Conservation (phyloP, 164 flowering plant species). For the Sextonia rubra region DNA sequence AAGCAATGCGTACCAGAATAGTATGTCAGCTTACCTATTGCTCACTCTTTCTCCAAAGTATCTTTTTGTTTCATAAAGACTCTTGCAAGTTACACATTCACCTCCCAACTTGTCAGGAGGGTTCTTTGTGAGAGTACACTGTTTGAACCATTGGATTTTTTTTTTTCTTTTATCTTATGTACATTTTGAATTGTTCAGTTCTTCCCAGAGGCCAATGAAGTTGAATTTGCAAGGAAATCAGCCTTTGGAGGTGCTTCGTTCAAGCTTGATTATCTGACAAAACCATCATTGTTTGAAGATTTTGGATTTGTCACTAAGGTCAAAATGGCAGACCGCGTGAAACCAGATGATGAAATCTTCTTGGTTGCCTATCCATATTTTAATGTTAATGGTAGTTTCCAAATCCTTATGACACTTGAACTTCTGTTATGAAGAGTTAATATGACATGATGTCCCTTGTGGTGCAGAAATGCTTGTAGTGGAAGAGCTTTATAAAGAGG, state of each 20-base stretch:
- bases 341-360: slow-evolving; percentile 81
- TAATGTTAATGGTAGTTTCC: slow-evolving; percentile 70
- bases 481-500: slow-evolving; percentile 87
- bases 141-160: background rate
- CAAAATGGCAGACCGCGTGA: slow-evolving; percentile 87
- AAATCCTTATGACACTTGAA: slow-evolving; percentile 1
- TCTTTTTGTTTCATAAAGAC: too few relatives aligned
- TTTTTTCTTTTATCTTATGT: background rate
- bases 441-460: slow-evolving; percentile 7
- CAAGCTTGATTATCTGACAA: slow-evolving; percentile 87
- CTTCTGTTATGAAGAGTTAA: slow-evolving; percentile 3
- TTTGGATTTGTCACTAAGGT: slow-evolving; percentile 77
- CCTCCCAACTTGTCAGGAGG: too few relatives aligned
- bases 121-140: background rate
- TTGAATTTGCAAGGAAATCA: slow-evolving; percentile 69
- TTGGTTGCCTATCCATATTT: slow-evolving; percentile 90
- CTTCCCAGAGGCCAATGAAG: slow-evolving; percentile 95
- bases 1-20: slow-evolving; percentile 72
- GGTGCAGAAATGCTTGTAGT: slow-evolving; percentile 91
- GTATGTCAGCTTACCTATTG: slow-evolving; percentile 33
- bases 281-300: slow-evolving; percentile 90
- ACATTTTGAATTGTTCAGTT: slow-evolving; percentile 44
- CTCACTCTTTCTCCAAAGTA: too few relatives aligned
- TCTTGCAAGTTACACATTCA: too few relatives aligned
- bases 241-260: slow-evolving; percentile 76